Percentiles rank a stretch among this genome's conserved stretches.
phyloP scores from a whole-genome alignment of 768 basidiomycete genomes.

The Dacryopinax primogenitus region DNA sequence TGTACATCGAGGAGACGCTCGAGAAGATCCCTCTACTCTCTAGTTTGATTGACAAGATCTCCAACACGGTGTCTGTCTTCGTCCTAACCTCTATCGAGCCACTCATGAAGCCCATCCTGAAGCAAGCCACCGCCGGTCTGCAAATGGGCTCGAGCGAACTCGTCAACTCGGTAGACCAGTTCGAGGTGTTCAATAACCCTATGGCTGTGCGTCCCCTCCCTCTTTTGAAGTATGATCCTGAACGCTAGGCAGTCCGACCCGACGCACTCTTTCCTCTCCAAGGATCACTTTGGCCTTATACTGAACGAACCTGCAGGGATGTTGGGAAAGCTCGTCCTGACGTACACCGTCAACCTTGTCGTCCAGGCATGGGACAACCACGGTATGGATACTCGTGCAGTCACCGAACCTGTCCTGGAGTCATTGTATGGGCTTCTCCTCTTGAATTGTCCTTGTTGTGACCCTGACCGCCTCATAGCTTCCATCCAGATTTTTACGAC shows the following conservation, averaged over 20 bases:
- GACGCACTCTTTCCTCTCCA: conserved; percentile 62
- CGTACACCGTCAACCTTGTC: conserved; percentile 52
- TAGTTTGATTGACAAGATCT: conserved; percentile 28
- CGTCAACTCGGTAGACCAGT: conserved; percentile 69
- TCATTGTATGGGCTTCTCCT: conserved; percentile 40
- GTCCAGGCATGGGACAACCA: conserved; percentile 71
- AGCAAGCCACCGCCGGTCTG: conserved; percentile 53
- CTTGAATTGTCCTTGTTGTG: neutral
- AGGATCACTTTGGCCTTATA: conserved; percentile 63
- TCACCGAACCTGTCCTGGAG: conserved; percentile 51
- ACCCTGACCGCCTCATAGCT: conserved; percentile 36
- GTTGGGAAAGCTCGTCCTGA: conserved; percentile 54
- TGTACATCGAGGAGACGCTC: conserved; percentile 17
- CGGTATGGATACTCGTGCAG: conserved; percentile 39
- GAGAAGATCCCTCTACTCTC: conserved; percentile 74
- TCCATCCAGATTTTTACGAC: conserved; percentile 75
- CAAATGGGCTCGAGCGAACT: conserved; percentile 57
- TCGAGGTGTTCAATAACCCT: conserved; percentile 59
- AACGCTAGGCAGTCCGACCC: conserved; percentile 49
- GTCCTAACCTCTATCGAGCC: conserved; percentile 80
- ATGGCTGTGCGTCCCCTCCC: conserved; percentile 40
- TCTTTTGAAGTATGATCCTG: conserved; percentile 10
- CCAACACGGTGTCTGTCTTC: conserved; percentile 40
- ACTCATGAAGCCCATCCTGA: conserved; percentile 64
- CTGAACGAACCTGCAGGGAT: conserved; percentile 66